These are phyloP conservation scores for Coriaria nepalensis DNA, from an alignment of 306 rosid genomes.

Conservation along the genomic window DNA sequence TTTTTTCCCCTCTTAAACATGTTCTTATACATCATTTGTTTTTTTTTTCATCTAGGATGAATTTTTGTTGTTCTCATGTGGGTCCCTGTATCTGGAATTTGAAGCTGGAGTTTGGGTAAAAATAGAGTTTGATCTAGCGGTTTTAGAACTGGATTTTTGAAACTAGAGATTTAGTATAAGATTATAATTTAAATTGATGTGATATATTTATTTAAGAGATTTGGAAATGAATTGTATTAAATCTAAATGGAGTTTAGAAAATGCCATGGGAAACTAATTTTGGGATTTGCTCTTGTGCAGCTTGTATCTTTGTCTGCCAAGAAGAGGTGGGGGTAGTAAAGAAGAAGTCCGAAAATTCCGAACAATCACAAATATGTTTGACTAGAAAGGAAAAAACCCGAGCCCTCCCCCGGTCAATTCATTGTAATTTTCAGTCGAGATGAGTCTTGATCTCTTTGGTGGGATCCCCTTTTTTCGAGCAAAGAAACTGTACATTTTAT, in stretches of 20 bases:
- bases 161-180: too few relatives aligned
- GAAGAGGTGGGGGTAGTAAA: slow-evolving; percentile 41
- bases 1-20: slow-evolving; percentile 18
- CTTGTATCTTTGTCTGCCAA: slow-evolving; percentile 69
- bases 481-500: too few relatives aligned
- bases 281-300: slow-evolving; percentile 37
- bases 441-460: background rate
- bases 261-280: background rate
- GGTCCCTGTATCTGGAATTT: background rate
- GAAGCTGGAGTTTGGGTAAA: background rate
- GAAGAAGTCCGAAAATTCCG: background rate
- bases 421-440: background rate
- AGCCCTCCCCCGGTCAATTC: background rate
- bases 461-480: too few relatives aligned
- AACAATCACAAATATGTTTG: background rate
- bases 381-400: slow-evolving; percentile 8
- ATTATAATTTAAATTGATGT: too few relatives aligned
- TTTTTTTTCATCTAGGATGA: slow-evolving; percentile 1
- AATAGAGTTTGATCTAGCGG: too few relatives aligned
- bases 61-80: background rate
- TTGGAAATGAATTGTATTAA: too few relatives aligned
- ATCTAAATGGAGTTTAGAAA: too few relatives aligned
- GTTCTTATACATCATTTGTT: slow-evolving; percentile 2
- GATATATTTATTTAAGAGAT: too few relatives aligned
- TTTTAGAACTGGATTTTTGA: too few relatives aligned